A percentile compares a stretch with the other conserved stretches of the same genome.
Conservation (phyloP, 2,329 filamentous ascomycete species). For the Cladosporium cucumerinum region DNA sequence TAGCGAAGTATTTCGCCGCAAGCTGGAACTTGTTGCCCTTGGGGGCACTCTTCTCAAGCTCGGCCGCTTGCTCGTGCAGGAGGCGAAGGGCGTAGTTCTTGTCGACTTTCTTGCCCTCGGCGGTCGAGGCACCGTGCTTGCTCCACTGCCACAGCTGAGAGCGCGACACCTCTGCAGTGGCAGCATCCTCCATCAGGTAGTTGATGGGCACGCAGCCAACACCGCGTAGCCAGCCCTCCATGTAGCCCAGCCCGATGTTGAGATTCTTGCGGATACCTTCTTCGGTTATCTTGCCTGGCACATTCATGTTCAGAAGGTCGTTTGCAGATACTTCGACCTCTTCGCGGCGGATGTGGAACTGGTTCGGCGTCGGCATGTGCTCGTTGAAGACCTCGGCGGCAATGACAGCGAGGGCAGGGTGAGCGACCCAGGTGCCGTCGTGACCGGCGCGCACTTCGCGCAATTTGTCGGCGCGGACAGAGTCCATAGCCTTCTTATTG, state of each 20-base stretch:
- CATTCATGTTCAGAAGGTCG: slow-evolving; percentile 96
- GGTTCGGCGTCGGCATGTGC: slow-evolving; percentile 98
- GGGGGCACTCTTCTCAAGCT: slow-evolving; percentile 68
- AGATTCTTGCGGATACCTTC: slow-evolving; percentile 96
- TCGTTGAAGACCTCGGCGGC: slow-evolving; percentile 94
- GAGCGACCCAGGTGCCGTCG: slow-evolving; percentile 96
- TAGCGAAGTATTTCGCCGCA: slow-evolving; percentile 86
- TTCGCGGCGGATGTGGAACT: slow-evolving; percentile 85
- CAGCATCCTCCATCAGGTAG: slow-evolving; percentile 97
- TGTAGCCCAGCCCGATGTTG: slow-evolving; percentile 93
- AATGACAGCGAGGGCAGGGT: slow-evolving; percentile 85
- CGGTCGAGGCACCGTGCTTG: slow-evolving; percentile 67
- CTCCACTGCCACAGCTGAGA: slow-evolving; percentile 98
- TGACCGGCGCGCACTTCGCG: slow-evolving; percentile 93
- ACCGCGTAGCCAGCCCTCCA: slow-evolving; percentile 96
- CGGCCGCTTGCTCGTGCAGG: slow-evolving; percentile 78
- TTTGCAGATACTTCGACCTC: slow-evolving; percentile 83
- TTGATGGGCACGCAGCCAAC: slow-evolving; percentile 97
- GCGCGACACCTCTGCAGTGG: slow-evolving; percentile 91
- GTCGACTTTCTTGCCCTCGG: slow-evolving; percentile 87
- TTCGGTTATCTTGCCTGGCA: slow-evolving; percentile 87
- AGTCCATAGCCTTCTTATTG: slow-evolving; percentile 92
- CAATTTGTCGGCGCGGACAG: slow-evolving; percentile 90
- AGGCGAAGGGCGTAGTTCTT: slow-evolving; percentile 86
- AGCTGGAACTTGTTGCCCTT: slow-evolving; percentile 90